phyloP scores from a whole-genome alignment of 2,329 filamentous ascomycete genomes.

The Amphichorda felina region DNA sequence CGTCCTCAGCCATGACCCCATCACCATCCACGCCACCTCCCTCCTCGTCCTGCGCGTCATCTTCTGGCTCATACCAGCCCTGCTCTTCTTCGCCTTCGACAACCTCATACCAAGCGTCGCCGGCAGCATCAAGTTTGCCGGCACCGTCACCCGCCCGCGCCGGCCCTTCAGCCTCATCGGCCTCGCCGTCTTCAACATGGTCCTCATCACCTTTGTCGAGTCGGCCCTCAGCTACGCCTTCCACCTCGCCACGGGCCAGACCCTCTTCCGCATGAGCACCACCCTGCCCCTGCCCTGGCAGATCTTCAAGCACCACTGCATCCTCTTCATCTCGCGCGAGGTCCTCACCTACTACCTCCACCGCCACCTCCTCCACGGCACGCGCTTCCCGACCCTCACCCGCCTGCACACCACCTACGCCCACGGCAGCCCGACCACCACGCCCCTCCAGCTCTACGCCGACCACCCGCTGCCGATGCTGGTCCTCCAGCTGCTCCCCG shows the following conservation, averaged over 20 bases:
- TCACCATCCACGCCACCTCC: constrained; percentile 64
- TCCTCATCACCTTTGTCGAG: constrained; percentile 29
- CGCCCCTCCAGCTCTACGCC: constrained; percentile 51
- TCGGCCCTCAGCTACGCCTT: constrained; percentile 24
- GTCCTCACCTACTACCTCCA: constrained; percentile 63
- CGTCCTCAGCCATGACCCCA: constrained; percentile 61
- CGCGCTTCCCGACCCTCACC: constrained; percentile 17
- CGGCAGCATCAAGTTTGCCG: constrained; percentile 57
- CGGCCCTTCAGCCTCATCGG: constrained; percentile 9
- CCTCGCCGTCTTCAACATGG: constrained; percentile 33
- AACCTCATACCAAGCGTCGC: constrained; percentile 56
- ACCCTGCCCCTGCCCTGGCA: constrained; percentile 41
- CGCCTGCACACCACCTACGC: constrained; percentile 29
- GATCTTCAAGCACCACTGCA: constrained; percentile 33
- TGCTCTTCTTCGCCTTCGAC: constrained; percentile 65
- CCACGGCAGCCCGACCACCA: constrained; percentile 37
- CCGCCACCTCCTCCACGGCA: constrained; percentile 54
- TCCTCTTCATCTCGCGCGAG: constrained; percentile 36
- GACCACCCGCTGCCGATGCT: constrained; percentile 58
- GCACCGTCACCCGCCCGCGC: constrained; percentile 24
- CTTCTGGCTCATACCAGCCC: constrained; percentile 63
- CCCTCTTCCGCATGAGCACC: constrained; percentile 34
- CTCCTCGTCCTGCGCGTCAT: constrained; percentile 54
- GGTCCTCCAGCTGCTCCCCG: constrained; percentile 49
- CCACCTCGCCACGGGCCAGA: constrained; percentile 15